Evolutionary conservation across 2,329 filamentous ascomycete genomes (phyloP).

Genomic region (Didymosphaeria variabile): DNA sequence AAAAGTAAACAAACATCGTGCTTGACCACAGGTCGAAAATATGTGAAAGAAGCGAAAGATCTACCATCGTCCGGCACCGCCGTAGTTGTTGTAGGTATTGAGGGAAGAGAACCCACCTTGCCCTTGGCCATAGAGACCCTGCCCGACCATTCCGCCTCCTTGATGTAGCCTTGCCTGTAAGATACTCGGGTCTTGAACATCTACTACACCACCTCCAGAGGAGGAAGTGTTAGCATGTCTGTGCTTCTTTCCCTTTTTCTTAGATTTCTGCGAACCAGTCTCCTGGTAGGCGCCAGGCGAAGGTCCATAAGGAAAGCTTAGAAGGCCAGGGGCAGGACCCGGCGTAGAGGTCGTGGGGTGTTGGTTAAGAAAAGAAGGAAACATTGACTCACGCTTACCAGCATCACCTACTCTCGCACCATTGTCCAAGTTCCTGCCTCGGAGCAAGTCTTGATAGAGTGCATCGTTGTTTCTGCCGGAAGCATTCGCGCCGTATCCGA

Average conservation of each 20-base stretch:
- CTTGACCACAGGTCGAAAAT: conserved; percentile 36
- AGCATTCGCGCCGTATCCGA: conserved; percentile 68
- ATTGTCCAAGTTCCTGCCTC: conserved; percentile 68
- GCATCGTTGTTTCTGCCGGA: conserved; percentile 81
- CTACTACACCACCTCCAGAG: conserved; percentile 98
- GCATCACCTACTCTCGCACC: conserved; percentile 80
- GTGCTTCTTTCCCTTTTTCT: conserved; percentile 99
- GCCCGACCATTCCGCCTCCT: conserved; percentile 80
- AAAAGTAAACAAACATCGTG: conserved; percentile 44
- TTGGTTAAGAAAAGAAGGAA: conserved; percentile 90
- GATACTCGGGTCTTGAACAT: conserved; percentile 99
- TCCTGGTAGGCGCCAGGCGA: conserved; percentile 89
- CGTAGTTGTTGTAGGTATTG: conserved; percentile 71
- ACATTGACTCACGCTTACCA: conserved; percentile 98
- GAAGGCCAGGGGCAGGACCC: conserved; percentile 88
- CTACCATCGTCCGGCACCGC: conserved; percentile 51
- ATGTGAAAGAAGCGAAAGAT: conserved; percentile 43
- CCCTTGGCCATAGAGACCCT: conserved; percentile 87
- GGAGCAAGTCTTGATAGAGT: conserved; percentile 79
- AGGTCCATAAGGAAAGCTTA: conserved; percentile 89
- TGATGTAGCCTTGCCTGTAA: conserved; percentile 97
- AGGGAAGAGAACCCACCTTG: conserved; percentile 94
- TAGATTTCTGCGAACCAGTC: conserved; percentile 89
- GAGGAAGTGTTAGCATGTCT: conserved; percentile 99
- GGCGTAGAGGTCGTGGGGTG: conserved; percentile 83